Evolutionary conservation across 2,329 filamentous ascomycete species (phyloP).

Genomic region (Orbilia javanica): DNA sequence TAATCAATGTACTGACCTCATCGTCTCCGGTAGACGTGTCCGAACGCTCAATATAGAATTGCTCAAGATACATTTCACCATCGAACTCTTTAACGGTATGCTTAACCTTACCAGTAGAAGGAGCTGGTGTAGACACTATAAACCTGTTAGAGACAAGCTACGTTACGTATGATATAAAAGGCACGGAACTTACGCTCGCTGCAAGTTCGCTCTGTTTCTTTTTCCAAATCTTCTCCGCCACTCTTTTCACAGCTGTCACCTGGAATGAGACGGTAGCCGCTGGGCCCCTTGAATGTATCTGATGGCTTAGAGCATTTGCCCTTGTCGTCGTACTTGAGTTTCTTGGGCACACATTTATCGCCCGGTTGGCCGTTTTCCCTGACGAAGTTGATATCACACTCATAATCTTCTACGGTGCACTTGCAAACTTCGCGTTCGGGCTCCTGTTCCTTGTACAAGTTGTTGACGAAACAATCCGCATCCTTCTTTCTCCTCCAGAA

Average conservation of each 20-base stretch:
- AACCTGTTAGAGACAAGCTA: slow-evolving; percentile 16
- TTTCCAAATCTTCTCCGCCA: slow-evolving; percentile 79
- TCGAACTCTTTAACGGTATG: slow-evolving; percentile 33
- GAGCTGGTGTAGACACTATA: slow-evolving; percentile 66
- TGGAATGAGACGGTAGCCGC: slow-evolving; percentile 92
- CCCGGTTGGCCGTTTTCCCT: slow-evolving; percentile 74
- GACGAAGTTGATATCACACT: slow-evolving; percentile 94
- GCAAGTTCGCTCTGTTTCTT: slow-evolving; percentile 81
- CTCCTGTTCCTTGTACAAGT: slow-evolving; percentile 83
- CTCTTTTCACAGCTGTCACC: slow-evolving; percentile 79
- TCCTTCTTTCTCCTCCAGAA: slow-evolving; percentile 87
- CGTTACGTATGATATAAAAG: neutral
- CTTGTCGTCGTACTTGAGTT: slow-evolving; percentile 70
- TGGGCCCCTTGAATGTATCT: slow-evolving; percentile 84
- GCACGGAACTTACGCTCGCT: slow-evolving; percentile 69
- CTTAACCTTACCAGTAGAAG: slow-evolving; percentile 75
- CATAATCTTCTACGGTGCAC: slow-evolving; percentile 87
- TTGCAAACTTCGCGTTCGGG: slow-evolving; percentile 80
- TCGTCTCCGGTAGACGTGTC: slow-evolving; percentile 75
- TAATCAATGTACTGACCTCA: slow-evolving; percentile 70
- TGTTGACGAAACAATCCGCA: slow-evolving; percentile 87
- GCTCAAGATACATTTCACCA: slow-evolving; percentile 67
- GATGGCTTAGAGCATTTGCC: slow-evolving; percentile 79
- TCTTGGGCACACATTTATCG: slow-evolving; percentile 74
- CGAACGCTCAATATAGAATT: slow-evolving; percentile 82